These are phyloP conservation scores for Lasiodiplodia gonubiensis DNA, from an alignment of 2,329 filamentous ascomycete genomes.

Conservation along the genomic window DNA sequence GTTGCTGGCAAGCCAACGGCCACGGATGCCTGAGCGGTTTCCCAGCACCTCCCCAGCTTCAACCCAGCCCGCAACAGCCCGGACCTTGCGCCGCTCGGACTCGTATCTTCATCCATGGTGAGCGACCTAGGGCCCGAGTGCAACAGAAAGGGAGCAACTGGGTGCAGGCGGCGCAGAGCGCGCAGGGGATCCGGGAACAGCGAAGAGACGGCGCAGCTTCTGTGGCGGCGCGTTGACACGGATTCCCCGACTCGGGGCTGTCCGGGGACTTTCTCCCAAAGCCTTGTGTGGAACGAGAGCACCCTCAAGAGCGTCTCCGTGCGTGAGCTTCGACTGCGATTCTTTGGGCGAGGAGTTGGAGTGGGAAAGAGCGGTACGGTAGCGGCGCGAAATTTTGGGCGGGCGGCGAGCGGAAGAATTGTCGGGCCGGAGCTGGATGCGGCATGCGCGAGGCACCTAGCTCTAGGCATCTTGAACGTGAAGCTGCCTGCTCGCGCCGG, in stretches of 20 bases:
- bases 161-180: constrained; percentile 60
- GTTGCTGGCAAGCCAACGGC: constrained; percentile 35
- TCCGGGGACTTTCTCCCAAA: constrained; percentile 99
- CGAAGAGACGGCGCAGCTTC: constrained; percentile 84
- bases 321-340: constrained; percentile 99
- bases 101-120: constrained; percentile 32
- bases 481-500: constrained; percentile 20
- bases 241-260: constrained; percentile 64
- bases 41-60: constrained; percentile 42
- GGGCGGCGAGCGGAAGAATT: constrained; percentile 2
- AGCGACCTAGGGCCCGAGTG: constrained; percentile 11
- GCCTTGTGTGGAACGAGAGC: constrained; percentile 56
- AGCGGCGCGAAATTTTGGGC: constrained; percentile 15
- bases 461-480: constrained; percentile 23
- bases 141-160: not conserved
- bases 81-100: constrained; percentile 33
- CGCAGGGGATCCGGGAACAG: constrained; percentile 58
- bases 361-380: constrained; percentile 34
- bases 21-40: constrained; percentile 31
- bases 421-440: constrained; percentile 16
- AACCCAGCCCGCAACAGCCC: constrained; percentile 18
- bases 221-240: constrained; percentile 99
- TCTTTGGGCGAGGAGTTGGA: constrained; percentile 94
- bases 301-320: constrained; percentile 64
- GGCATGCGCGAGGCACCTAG: constrained; percentile 19